These are phyloP conservation scores for Ogataea minuta DNA, from an alignment of 805 yeast species.

Conservation along the genomic window DNA sequence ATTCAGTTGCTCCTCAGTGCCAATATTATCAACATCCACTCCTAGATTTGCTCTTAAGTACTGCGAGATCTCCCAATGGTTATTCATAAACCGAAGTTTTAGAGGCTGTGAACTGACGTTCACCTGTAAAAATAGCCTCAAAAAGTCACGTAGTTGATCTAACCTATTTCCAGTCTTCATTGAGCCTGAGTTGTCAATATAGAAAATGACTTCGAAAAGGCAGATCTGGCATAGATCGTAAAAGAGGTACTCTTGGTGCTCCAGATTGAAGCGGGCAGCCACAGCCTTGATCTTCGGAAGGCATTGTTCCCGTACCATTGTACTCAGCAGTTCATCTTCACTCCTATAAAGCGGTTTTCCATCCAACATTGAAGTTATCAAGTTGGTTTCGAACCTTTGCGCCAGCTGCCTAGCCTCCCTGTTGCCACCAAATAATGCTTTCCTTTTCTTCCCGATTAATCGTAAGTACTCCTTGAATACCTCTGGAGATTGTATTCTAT, in stretches of 20 bases:
- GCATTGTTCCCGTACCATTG: conserved; percentile 19
- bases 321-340: conserved; percentile 21
- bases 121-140: conserved; percentile 19
- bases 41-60: conserved; percentile 3
- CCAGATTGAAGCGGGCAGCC: conserved; percentile 18
- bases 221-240: conserved; percentile 26
- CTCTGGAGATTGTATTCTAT: conserved; percentile 25
- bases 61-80: conserved; percentile 19
- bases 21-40: conserved; percentile 21
- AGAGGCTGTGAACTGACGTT: conserved; percentile 25
- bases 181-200: conserved; percentile 27
- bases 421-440: conserved; percentile 21
- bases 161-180: conserved; percentile 22
- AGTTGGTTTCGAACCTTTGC: conserved; percentile 7
- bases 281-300: conserved; percentile 22
- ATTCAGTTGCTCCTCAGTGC: conserved; percentile 19
- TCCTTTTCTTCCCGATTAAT: conserved; percentile 21
- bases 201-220: conserved; percentile 21
- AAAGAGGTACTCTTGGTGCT: conserved; percentile 22
- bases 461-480: conserved; percentile 23
- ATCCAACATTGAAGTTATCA: conserved; percentile 11
- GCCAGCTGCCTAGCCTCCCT: conserved; percentile 21
- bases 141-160: conserved; percentile 21
- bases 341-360: conserved; percentile 17
- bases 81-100: conserved; percentile 24